A percentile compares a stretch with the other conserved stretches of the same genome.
Conservation (phyloP, 2,329 filamentous ascomycete genomes). For the Talaromyces piceae region DNA sequence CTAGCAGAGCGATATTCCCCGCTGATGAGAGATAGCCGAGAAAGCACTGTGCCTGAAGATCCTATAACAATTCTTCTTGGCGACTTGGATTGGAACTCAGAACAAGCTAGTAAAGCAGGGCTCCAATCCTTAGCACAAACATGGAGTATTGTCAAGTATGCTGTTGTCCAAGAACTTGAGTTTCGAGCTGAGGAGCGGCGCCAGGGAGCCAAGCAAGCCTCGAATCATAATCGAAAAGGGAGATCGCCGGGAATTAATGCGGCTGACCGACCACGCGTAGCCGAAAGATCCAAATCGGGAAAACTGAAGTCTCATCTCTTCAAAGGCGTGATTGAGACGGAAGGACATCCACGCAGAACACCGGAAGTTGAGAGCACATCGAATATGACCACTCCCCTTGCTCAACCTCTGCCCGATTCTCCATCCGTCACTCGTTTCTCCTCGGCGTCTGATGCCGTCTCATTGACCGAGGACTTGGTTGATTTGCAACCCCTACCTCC, state of each 20-base stretch:
- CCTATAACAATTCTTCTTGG: constrained; percentile 29
- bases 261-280: constrained; percentile 18
- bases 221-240: constrained; percentile 18
- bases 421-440: constrained; percentile 23
- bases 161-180: constrained; percentile 44
- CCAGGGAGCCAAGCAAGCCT: constrained; percentile 15
- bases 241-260: constrained; percentile 24
- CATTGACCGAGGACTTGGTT: constrained; percentile 27
- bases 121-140: constrained; percentile 49
- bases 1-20: constrained; percentile 38
- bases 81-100: constrained; percentile 48
- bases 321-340: constrained; percentile 35
- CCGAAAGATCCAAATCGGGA: constrained; percentile 27
- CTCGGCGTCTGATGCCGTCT: constrained; percentile 19
- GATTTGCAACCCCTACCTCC: constrained; percentile 37
- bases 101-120: constrained; percentile 44
- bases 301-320: constrained; percentile 38
- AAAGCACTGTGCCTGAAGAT: constrained; percentile 17
- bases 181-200: constrained; percentile 29
- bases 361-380: constrained; percentile 44
- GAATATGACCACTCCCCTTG: constrained; percentile 50
- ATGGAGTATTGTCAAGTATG: constrained; percentile 50
- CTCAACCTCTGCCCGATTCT: constrained; percentile 40
- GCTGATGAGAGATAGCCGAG: constrained; percentile 24
- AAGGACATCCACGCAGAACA: constrained; percentile 23